Evolutionary conservation across 2,329 filamentous ascomycete species (phyloP), one percentile per base, ranked within the genome.

Genomic region (Pyricularia sp.): DNA sequence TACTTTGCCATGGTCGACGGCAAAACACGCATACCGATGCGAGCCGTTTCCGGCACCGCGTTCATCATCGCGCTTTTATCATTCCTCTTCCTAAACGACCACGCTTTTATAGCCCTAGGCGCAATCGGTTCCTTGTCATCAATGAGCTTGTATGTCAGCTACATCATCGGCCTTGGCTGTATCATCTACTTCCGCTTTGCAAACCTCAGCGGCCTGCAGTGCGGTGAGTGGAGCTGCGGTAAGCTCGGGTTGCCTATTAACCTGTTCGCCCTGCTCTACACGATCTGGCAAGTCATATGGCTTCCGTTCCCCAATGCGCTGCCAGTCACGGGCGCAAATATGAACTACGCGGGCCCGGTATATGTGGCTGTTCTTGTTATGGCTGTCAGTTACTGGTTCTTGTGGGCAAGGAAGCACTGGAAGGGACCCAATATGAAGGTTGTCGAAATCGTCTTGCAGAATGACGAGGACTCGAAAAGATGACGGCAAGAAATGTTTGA

Each of bases 51-150:
- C 16, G 55, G 55, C n/a, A 59, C 55, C 22, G 55, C 55, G 55
- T 7, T 30, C n/a, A 60, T 60, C 8, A 30, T 26, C 12, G 55
- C 55, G 28, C 55, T 49, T n/a, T 49, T 49, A 49, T 49, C 40
- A 19, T 8, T 49, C 19, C 68, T 75, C 4, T 78, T 78, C 62
- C 72, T 79, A 63, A 76, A 74, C 13, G 74, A 72, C 22, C 72
- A 71, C 10, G 72, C 74, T 2, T 69, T 70, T 60, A 66, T 68
- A 30, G 77, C 76, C 1, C 74, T 78, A 22, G 72, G 71, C 22
- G 77, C 76, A 8, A 74, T 78, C 35, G 72, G 75, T 12, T 72
- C 76, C 2, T 70, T 79, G 26, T 74, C 73, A 22, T 74, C 73
- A 4, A 19, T 69, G 19, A 65, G 65, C 2, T 62, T 68, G 22